These are phyloP conservation scores for Mucor lusitanicus DNA, from an alignment of 371 early-diverging fungal species.

Conservation along the genomic window DNA sequence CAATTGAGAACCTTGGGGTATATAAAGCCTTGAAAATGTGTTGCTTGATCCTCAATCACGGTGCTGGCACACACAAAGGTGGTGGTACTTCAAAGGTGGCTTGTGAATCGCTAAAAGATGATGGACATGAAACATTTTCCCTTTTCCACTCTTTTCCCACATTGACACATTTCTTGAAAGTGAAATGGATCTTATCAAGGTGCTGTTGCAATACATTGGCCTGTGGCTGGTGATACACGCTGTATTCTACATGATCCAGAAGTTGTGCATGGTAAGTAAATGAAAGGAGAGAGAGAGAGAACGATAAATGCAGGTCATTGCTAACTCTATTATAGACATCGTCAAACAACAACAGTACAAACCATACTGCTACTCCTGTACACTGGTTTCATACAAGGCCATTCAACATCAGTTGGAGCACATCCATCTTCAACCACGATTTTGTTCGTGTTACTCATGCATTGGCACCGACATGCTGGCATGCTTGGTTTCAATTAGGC, in stretches of 20 bases:
- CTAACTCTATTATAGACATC: not conserved
- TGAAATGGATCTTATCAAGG: not conserved
- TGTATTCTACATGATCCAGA: not conserved
- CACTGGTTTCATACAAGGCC: not conserved
- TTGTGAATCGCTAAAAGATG: no score
- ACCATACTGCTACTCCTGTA: not conserved
- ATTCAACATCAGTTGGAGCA: not conserved
- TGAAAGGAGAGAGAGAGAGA: no score
- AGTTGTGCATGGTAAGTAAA: not conserved
- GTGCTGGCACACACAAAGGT: no score
- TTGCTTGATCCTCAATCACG: no score
- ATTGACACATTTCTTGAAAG: not conserved
- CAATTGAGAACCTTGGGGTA: no score
- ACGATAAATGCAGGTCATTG: no score
- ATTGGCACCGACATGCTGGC: not conserved
- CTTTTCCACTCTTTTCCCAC: no score
- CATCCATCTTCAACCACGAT: not conserved
- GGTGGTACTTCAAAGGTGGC: no score
- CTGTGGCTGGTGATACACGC: not conserved
- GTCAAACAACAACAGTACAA: not conserved
- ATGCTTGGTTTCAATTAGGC: not conserved
- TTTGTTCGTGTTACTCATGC: not conserved
- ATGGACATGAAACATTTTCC: no score
- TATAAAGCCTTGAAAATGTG: no score
- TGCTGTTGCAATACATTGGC: not conserved